These are phyloP conservation scores for Eustoma russellianum DNA, from an alignment of 257 asterid genomes.

Conservation along the genomic window DNA sequence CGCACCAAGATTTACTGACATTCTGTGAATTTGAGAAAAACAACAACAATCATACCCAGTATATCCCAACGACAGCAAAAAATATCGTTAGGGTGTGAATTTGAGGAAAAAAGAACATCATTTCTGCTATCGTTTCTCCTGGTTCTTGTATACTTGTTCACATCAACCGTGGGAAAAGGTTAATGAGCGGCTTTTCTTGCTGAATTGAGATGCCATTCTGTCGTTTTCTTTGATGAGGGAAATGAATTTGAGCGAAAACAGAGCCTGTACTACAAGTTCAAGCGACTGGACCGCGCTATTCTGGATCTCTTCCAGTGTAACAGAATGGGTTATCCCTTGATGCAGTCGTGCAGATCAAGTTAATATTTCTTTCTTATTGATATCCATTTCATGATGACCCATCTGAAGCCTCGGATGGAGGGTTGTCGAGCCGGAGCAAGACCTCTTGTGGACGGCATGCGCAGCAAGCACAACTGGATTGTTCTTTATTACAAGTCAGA, in stretches of 20 bases:
- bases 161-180: too few species aligned
- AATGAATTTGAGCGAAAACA: slow-evolving; percentile 8
- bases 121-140: slow-evolving; percentile 9
- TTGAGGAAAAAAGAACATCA: background rate
- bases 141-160: slow-evolving; percentile 9
- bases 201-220: slow-evolving; percentile 8
- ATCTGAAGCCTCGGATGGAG: slow-evolving; percentile 7
- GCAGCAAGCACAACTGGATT: slow-evolving; percentile 6
- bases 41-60: too few species aligned
- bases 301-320: too few species aligned
- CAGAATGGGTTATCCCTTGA: slow-evolving; percentile 16
- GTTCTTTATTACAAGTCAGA: slow-evolving; percentile 6
- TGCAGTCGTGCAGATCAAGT: too few species aligned
- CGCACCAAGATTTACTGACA: too few species aligned
- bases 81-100: too few species aligned
- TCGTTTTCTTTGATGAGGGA: slow-evolving; percentile 9
- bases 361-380: slow-evolving; percentile 16
- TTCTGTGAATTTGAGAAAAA: too few species aligned
- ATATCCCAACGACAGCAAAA: too few species aligned
- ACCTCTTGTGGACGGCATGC: background rate
- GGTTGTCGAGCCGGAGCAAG: slow-evolving; percentile 15
- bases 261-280: slow-evolving; percentile 8
- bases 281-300: slow-evolving; percentile 12
- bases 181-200: too few species aligned
- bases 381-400: slow-evolving; percentile 19